Base-by-base conservation (phyloP, 805 yeast species). In the Candida wancherniae region DNA sequence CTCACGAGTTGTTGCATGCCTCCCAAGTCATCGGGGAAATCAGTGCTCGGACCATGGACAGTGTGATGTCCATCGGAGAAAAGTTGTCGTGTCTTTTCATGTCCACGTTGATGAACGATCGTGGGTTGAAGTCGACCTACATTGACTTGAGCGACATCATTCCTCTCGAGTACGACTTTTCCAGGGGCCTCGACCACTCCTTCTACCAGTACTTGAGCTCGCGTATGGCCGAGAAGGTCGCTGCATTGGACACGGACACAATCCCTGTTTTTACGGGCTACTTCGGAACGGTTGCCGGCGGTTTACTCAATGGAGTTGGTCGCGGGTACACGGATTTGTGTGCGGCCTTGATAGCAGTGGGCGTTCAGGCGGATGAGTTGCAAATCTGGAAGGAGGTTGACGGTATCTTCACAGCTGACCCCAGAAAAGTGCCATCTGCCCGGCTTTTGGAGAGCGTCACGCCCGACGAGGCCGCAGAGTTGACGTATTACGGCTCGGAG, bases 311-410 rank as follows among this genome's bases (percentile, higher is more conserved):
- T 49, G 85, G 94, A 31, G 95, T 92, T 34, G 98, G 98, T 26
- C 78, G 98, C 53, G 98, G 98, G 22, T 92, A 92, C 61, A 92
- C 98, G 7, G 98, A 92, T 57, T 67, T 92, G 47, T 92, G 98
- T 68, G 98, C 98, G 12, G 98, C 97, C 1, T 70, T 92, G 51
- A 74, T 87, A 22, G 96, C 98, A 0, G 97, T 92, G 17, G 98
- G 97, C 1, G 61, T 82, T 29, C 75, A 71, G 40, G 97, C 97
- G 4, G 94, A 86, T 26, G 98, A 92, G 61, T 69, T 92, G 40
- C 98, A 92, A 63, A 85, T 92, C 29, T 92, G 98, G 98, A 92
- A 92, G 51, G 98, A 92, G 65, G 98, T 92, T 31, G 98, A 92
- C 56, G 98, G 98, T 48, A 92, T 92, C 22, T 92, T 92, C 67